Evolutionary conservation across 2,329 filamentous ascomycete genomes (phyloP), one percentile per base, ranked within the genome.

Genomic region (Seiridium unicorne): DNA sequence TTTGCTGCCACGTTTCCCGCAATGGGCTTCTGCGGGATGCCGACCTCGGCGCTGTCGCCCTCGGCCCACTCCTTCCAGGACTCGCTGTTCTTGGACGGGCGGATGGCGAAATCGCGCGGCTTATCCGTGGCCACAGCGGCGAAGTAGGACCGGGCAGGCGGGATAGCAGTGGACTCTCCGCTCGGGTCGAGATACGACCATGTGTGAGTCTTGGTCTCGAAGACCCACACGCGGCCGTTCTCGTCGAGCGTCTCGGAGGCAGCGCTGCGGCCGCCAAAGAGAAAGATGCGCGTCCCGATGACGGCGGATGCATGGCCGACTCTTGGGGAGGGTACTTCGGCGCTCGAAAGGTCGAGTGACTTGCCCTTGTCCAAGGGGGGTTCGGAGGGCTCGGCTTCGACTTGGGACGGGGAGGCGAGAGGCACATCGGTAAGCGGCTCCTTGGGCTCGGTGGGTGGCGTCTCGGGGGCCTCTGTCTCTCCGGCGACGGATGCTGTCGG

Each of bases 251-350:
- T 86, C 1, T 83, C 78, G 84, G 91, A 88, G 35, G 85, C 86
- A 0, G 89, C 89, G 40, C 89, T 88, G 49, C 91, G 87, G 8
- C 93, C 92, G 53, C 91, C 92, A 73, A 93, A 96, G 47, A 96
- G 64, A 74, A 94, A 94, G 68, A 96, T 87, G 31, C 86, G 87
- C 49, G 83, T 82, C 60, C 87, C 82, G 60, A 95, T 84, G 1
- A 86, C 82, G 10, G 88, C 84, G 0, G 89, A 85, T 40, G 91
- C 88, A 65, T 92, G 85, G 26, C 92, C 92, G 2, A 93, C 85
- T 26, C 92, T 85, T 2, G 91, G 81, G 1, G 79, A 74, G 0
- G 92, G 91, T 1, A 90, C 80, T 38, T 81, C 71, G 35, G 70
- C 64, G 8, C 67, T 51, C 38, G 70, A 72, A 4, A 66, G 70